Evolutionary conservation across 169 alveolate species (phyloP), one percentile per base, ranked within the genome.

Genomic region (Eimeria falciformis): DNA sequence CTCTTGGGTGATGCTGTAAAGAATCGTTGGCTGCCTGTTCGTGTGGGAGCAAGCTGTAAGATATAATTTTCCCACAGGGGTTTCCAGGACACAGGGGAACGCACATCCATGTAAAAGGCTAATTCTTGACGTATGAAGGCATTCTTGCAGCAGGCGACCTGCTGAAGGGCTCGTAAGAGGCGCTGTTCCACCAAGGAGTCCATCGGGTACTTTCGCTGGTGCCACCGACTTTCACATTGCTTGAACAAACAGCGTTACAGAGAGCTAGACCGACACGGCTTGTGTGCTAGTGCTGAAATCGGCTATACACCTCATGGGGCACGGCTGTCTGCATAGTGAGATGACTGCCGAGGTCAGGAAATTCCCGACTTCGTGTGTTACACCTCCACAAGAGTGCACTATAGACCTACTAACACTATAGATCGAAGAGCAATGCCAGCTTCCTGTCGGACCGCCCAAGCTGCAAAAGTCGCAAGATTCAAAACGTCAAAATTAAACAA

Each of bases 371-470:
- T 33, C 40, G 40, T 33, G 40, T 1, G 40, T 33, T 1, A 12
- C 65, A 17, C 65, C 65, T 53, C n/a, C 65, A 21, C 65, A 53
- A 12, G 65, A 12, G 25, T 53, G 65, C 65, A 17, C 3, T 53
- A 17, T 53, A 3, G 77, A 81, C 90, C 55, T 55, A 81, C 90
- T 56, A 55, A 53, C 23, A 46, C 43, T 18, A 81, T 6, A 3
- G 90, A 81, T n/a, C 77, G 90, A 29, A 81, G 75, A 7, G 90
- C 90, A 29, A 81, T 18, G 9, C 90, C 90, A 21, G 90, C 90
- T 65, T 81, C 90, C 58, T 81, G 90, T 25, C 90, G 75, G 45
- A 81, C 90, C 7, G 90, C 90, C 90, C 90, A 81, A 17, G 90
- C 90, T 81, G 90, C 90, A 81, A 37, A 50, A 65, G 6, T 46